A percentile compares a stretch with the other conserved stretches of the same genome.
Evolutionary conservation across 1,284 basidiomycete species (phyloP).

Genomic region (Rhizoctonia solani): DNA sequence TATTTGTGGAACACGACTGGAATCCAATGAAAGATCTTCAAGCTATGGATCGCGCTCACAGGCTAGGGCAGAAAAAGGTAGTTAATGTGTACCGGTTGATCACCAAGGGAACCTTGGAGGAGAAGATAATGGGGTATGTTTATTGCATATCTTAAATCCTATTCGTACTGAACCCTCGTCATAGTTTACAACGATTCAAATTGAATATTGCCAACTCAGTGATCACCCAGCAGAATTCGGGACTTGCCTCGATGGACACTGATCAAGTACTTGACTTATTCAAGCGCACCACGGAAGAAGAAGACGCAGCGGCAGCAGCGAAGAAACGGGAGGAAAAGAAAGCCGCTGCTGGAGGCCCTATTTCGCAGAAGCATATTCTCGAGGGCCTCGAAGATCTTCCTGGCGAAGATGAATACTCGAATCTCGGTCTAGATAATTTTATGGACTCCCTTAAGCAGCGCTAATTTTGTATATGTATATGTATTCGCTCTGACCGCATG

Average conservation of each 20-base stretch:
- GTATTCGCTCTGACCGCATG: slow-evolving; percentile 23
- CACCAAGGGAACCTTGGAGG: slow-evolving; percentile 95
- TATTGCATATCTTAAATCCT: slow-evolving; percentile 29
- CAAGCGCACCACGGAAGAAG: slow-evolving; percentile 73
- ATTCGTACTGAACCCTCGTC: slow-evolving; percentile 37
- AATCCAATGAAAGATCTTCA: slow-evolving; percentile 99
- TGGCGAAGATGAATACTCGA: slow-evolving; percentile 86
- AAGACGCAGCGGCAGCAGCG: slow-evolving; percentile 63
- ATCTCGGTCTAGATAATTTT: slow-evolving; percentile 81
- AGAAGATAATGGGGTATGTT: slow-evolving; percentile 98
- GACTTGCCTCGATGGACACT: slow-evolving; percentile 93
- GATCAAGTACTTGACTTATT: slow-evolving; percentile 96
- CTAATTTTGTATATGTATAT: slow-evolving; percentile 35
- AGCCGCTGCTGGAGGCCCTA: slow-evolving; percentile 57
- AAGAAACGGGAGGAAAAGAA: slow-evolving; percentile 62
- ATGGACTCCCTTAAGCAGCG: slow-evolving; percentile 59
- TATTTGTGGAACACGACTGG: slow-evolving; percentile 99
- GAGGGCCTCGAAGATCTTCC: slow-evolving; percentile 88
- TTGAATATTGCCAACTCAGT: slow-evolving; percentile 96
- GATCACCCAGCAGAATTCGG: slow-evolving; percentile 96
- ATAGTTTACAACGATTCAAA: slow-evolving; percentile 95
- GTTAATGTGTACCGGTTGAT: slow-evolving; percentile 99
- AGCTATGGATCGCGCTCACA: slow-evolving; percentile 98
- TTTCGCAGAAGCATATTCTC: slow-evolving; percentile 76
- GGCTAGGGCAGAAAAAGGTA: slow-evolving; percentile 98